Conservation (phyloP, 129 eudicot species). For the Centaurea solstitialis region DNA sequence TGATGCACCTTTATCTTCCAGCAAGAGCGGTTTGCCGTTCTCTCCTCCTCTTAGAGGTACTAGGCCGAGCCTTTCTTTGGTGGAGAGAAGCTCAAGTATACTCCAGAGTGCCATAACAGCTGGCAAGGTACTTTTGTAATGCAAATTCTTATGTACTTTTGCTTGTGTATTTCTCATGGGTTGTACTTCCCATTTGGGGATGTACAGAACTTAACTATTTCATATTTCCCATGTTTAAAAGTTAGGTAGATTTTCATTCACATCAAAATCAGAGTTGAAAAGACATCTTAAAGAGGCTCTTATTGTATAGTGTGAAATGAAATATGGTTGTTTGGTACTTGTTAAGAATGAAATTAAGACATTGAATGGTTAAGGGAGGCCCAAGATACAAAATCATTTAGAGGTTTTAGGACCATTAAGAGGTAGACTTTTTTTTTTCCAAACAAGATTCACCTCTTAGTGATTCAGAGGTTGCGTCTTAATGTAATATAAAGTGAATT, state of each 20-base stretch:
- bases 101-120: slow-evolving; percentile 42
- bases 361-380: too few relatives aligned
- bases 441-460: too few relatives aligned
- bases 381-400: too few relatives aligned
- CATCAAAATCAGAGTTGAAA: neutral
- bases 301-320: too few relatives aligned
- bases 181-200: slow-evolving; percentile 13
- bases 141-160: neutral
- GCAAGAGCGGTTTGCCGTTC: slow-evolving; percentile 52
- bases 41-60: slow-evolving; percentile 57
- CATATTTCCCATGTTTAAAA: neutral
- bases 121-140: slow-evolving; percentile 57
- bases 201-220: neutral
- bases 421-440: too few relatives aligned
- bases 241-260: neutral
- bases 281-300: neutral
- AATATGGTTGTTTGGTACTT: too few relatives aligned
- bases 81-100: slow-evolving; percentile 43
- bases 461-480: too few relatives aligned
- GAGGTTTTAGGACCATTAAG: too few relatives aligned
- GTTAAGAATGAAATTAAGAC: too few relatives aligned
- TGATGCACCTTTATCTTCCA: slow-evolving; percentile 39
- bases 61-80: slow-evolving; percentile 40
- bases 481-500: slow-evolving; percentile 1
- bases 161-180: neutral